Evolutionary conservation across 2,329 filamentous ascomycete species (phyloP), one percentile per base, ranked within the genome.

Genomic region (Cercospora citrullina): DNA sequence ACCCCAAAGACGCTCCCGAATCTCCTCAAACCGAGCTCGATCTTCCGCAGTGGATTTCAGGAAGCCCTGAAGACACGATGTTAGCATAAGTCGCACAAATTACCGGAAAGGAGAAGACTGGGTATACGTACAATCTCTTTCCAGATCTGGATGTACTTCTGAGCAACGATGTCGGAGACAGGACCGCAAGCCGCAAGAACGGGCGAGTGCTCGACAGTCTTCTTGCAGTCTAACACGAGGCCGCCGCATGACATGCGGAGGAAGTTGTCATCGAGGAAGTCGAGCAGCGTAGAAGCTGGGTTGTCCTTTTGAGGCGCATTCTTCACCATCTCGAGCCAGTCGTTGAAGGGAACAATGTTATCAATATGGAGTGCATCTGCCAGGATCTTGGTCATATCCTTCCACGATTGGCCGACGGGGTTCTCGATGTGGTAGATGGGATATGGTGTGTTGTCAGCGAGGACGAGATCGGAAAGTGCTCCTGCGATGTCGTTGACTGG

Each of bases 341-440:
- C 77, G 0, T 75, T 60, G 67, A 82, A 82, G 1, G 81, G 76
- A 18, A 84, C 72, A 1, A 81, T 69, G 42, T 74, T 74, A 0
- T 51, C n/a, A 16, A 81, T 78, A 3, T 70, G 69, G 1, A 84
- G 73, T 1, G 73, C 75, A 5, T 75, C 71, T 0, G 80, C 78
- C 12, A 83, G 67, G 2, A 81, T 18, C 3, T 62, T 36, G 2
- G 76, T 73, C 75, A 82, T 80, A 0, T 79, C 72, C 2, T 64
- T 65, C 82, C 82, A 84, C 0, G 77, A 68, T 68, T 84, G 82
- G 1, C 81, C 66, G 3, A 79, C 74, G 0, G 82, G 81, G 68
- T 84, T 83, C 6, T 84, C 82, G 60, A 84, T 77, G 69, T 84
- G 82, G 65, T 84, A 84, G 28, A 83, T 73, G 1, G 77, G 73